Conservation (phyloP, 2,329 filamentous ascomycete species). For the Tolypocladium capitatum region DNA sequence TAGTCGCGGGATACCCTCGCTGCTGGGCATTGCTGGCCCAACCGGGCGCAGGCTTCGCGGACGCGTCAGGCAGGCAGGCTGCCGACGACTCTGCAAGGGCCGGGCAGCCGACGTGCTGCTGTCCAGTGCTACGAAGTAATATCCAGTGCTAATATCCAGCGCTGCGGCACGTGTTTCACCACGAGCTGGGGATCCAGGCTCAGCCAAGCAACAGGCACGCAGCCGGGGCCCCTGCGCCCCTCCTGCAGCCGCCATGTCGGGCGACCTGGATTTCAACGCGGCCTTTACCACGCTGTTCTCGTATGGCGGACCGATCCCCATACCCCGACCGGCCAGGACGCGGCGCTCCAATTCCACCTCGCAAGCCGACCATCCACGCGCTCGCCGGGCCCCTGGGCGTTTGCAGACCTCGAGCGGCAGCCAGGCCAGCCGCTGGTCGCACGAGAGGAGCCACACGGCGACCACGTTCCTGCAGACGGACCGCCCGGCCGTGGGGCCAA, state of each 20-base stretch:
- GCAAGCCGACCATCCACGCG: neutral
- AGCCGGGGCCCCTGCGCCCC: neutral
- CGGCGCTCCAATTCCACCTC: constrained; percentile 5
- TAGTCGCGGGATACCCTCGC: no score
- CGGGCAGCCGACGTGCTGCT: neutral
- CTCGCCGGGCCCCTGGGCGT: constrained; percentile 9
- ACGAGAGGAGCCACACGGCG: constrained; percentile 3
- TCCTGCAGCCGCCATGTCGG: constrained; percentile 1
- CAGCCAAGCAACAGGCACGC: neutral
- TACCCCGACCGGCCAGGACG: constrained; percentile 4
- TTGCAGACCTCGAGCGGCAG: constrained; percentile 18
- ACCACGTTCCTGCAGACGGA: constrained; percentile 9
- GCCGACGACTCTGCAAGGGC: neutral
- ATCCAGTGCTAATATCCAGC: no score
- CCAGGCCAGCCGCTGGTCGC: constrained; percentile 10
- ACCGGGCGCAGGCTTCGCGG: no score
- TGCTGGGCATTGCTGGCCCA: neutral
- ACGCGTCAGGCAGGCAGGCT: neutral
- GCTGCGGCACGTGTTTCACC: neutral
- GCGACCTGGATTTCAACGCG: constrained; percentile 1
- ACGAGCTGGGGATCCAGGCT: neutral
- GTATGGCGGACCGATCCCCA: constrained; percentile 13
- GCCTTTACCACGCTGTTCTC: no score
- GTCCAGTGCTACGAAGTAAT: no score
- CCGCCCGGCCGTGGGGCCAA: constrained; percentile 9